Base-by-base conservation (phyloP, 2,329 filamentous ascomycete genomes). In the Trichophaea hybrida region DNA sequence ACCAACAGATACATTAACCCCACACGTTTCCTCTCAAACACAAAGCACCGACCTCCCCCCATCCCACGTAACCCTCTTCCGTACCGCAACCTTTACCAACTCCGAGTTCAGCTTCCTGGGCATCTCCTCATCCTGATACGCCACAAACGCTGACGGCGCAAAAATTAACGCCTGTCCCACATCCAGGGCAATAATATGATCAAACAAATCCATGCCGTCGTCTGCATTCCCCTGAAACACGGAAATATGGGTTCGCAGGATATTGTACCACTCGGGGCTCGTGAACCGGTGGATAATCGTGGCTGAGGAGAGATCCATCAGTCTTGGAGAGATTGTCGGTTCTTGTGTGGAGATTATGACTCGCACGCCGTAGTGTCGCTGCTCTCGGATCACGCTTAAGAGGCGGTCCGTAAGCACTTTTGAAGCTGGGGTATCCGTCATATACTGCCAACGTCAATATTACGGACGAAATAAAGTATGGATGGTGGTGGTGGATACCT, bases 231-330 rank as follows among this genome's bases (percentile, higher is more conserved):
- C 24, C 24, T 24, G 24, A 24, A 24, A 24, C 15, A 62, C 56
- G 17, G 61, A 64, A 8, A 65, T 56, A 40, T 75, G 73, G 10
- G 66, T 65, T 33, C 67, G 66, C 33, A 65, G 37, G 0, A 73
- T 73, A 0, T 68, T 67, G 32, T 80, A 76, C 84, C 83, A 87
- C 1, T 76, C 75, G 0, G 83, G 83, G 0, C 79, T 82, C 0
- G 75, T 81, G 70, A 90, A 90, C 0, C 83, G 77, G 68, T 90
- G 85, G 0, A 89, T 80, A 13, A 89, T 75, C 0, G 80, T 84
- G 13, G 85, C 73, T 0, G 80, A 82, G 69, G 82, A 88, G 0
- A 91, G 73, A 56, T 87, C 84, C 0, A 90, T 75, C 0, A 91
- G 75, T 10, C 77, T 75, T 0, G 81, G 80, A 0, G 82, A 83